Base-by-base conservation (phyloP, 2,329 filamentous ascomycete species). In the Trichophyton equinum region DNA sequence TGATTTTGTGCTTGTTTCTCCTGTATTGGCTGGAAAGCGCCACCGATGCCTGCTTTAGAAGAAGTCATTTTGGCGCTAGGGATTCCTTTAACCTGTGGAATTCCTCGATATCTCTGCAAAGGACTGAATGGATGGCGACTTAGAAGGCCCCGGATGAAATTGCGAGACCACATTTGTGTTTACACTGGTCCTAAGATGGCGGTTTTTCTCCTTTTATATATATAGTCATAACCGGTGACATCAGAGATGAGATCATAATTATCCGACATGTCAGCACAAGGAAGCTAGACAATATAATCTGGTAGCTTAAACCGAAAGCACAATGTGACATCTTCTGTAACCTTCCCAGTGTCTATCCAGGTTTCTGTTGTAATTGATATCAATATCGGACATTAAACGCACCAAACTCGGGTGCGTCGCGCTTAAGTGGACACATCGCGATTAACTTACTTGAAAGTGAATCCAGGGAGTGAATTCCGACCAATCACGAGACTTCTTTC, bases 1-100 rank as follows among this genome's bases (percentile, higher is more conserved):
- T 60, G 62, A 11, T 60, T 13, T 40, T 63, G 62, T 2, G 62
- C 46, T 33, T 63, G 62, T 27, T 62, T 62, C 38, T 60, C 44
- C 40, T 56, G 2, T 18, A 62, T 25, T 30, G 62, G 62, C 58
- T 63, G 18, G 59, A 63, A 63, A 30, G 58, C 57, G 58, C 62
- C 62, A 42, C 58, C 60, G 11, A 42, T 33, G 7, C 62, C 62
- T 11, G 62, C 62, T 33, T 33, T 47, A 18, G 62, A 63, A 36
- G 62, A 63, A 44, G 62, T 60, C 62, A 63, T 63, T 60, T 60
- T 63, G 51, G 11, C 27, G 15, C 18, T 36, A n/a, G 2, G 7
- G 18, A 30, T 33, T 33, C 25, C 3, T 55, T 8, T 1, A 11
- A 4, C 0, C n/a, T 15, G 13, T 36, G 18, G 51, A 36, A 13